Base-by-base conservation (phyloP, 352 stramenopile genomes). In the Pythium plurisporium region DNA sequence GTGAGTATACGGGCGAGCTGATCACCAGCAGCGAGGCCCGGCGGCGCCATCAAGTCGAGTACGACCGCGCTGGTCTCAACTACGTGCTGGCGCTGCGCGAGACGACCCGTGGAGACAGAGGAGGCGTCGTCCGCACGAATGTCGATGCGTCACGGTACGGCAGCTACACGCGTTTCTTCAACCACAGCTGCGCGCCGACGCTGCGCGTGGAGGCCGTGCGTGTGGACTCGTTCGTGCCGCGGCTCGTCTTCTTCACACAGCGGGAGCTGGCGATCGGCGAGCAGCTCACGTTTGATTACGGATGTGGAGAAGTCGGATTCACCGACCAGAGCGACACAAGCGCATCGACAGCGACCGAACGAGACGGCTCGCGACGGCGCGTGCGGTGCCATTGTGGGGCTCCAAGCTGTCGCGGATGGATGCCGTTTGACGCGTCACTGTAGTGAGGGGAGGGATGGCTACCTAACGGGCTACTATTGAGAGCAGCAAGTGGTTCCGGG, bases 201-300 rank as follows among this genome's bases (percentile, higher is more conserved):
- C 29, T 83, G 42, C 41, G 65, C n/a, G 55, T 88, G n/a, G 72
- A 71, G 23, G 69, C 72, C 0, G 62, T 89, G 33, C 79, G 79
- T 3, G 64, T 82, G 25, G 73, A 81, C 58, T 82, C 74, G 53
- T 79, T 76, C 57, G 64, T 87, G 19, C 82, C 82, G 12, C 69
- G 72, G 1, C 52, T 91, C 55, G 74, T 76, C n/a, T 59, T 91
- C 33, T 76, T 89, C 51, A 54, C 82, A 1, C 36, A 52, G 8
- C 65, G 59, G 15, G 36, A 58, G 1, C 55, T 89, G 12, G 29
- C 58, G 10, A 5, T 4, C 10, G 68, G 58, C 19, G 67, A 87
- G 20, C 74, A 89, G 49, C 57, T 91, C 22, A 85, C 72, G 2
- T 82, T 89, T 37, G 71, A 89, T 57, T 91, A 91, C 43, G 77